Conservation (phyloP, 2,329 filamentous ascomycete genomes). For the Cercospora canescens region DNA sequence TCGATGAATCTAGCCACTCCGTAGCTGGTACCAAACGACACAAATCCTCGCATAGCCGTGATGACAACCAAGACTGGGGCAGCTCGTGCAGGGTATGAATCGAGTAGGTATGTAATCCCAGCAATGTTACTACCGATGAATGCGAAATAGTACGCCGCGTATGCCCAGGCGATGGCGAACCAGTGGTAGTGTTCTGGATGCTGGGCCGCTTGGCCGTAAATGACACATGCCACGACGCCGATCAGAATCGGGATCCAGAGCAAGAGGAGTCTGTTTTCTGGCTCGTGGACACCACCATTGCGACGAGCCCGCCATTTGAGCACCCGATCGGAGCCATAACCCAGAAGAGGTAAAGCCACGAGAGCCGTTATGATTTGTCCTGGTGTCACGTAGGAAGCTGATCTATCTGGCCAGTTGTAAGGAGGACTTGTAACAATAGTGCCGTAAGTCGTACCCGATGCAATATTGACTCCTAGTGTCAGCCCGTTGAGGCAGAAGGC, state of each 20-base stretch:
- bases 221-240: conserved; percentile 40
- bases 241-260: conserved; percentile 41
- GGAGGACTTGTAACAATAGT: conserved; percentile 38
- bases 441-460: conserved; percentile 46
- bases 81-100: conserved; percentile 46
- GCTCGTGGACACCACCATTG: conserved; percentile 44
- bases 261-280: conserved; percentile 42
- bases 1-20: conserved; percentile 39
- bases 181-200: conserved; percentile 28
- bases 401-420: conserved; percentile 40
- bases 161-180: conserved; percentile 27
- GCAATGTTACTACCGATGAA: conserved; percentile 48
- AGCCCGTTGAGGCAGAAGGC: conserved; percentile 43
- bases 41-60: conserved; percentile 48
- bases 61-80: conserved; percentile 48
- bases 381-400: conserved; percentile 38
- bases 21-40: conserved; percentile 47
- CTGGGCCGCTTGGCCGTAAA: conserved; percentile 38
- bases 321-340: conserved; percentile 41
- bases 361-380: conserved; percentile 44
- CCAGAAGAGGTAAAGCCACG: conserved; percentile 42
- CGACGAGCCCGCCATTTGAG: conserved; percentile 39
- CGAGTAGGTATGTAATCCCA: conserved; percentile 47
- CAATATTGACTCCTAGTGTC: conserved; percentile 45
- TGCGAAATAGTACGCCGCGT: conserved; percentile 34